Evolutionary conservation across 352 stramenopile genomes (phyloP), one percentile per base, ranked within the genome.

Genomic region (Phytophthora cactorum): DNA sequence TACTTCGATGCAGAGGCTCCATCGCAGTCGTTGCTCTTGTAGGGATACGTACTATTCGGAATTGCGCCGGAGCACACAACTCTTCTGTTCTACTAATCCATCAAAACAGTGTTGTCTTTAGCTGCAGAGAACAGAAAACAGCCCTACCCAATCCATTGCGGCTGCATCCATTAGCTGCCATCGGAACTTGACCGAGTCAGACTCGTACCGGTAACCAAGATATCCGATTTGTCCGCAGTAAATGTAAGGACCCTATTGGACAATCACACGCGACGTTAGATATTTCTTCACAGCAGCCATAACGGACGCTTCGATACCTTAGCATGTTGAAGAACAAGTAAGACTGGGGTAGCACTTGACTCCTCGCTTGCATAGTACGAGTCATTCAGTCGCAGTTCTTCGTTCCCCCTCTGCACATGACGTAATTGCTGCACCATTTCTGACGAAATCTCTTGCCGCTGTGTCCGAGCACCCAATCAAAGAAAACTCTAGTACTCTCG

Each of bases 161-260:
- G 49, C 49, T n/a, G 44, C 17, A 43, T 55, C 49, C 27, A 55
- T 41, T 12, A 55, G 49, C 15, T 44, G 49, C 49, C 29, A 44
- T 43, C 29, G 49, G 8, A 55, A 55, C 12, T 38, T 44, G 29
- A 28, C 8, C 12, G 49, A 8, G 7, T 43, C 28, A 4, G 14
- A 27, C 29, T 27, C 29, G 17, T 22, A 22, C 17, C 17, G 17
- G 28, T 28, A 39, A 8, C 49, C 49, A 43, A 55, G 49, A 43
- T 55, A 55, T 55, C 29, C 28, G 14, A 55, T 29, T 27, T 15
- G 28, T 39, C 44, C 44, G 7, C 17, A 50, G 44, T 50, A 50
- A 28, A 39, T 55, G 15, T 55, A 55, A 8, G 49, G 31, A n/a
- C n/a, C 49, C 49, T 55, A 31, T 7, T 14, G 15, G 6, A 34